A percentile compares a stretch with the other conserved stretches of the same genome.
phyloP scores from a whole-genome alignment of 352 stramenopile genomes.

The Lagenidium sp. region DNA sequence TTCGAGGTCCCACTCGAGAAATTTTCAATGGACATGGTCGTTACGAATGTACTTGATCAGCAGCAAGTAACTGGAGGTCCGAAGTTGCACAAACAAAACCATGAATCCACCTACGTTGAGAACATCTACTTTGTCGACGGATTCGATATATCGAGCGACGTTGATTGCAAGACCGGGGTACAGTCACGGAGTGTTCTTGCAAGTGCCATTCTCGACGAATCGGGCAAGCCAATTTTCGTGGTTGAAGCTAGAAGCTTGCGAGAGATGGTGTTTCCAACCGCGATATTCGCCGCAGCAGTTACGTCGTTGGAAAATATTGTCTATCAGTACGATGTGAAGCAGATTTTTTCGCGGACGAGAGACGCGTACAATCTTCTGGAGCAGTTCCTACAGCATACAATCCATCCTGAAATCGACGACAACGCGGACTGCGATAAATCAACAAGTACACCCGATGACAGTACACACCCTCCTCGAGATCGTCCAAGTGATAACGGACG shows the following conservation, averaged over 20 bases:
- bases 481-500: no score
- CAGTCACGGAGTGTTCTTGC: constrained; percentile 20
- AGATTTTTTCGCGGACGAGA: constrained; percentile 20
- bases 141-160: constrained; percentile 21
- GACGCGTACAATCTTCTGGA: constrained; percentile 24
- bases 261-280: constrained; percentile 32
- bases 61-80: constrained; percentile 4
- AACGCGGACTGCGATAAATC: neutral
- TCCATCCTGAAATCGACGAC: no score
- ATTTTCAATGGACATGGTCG: constrained; percentile 31
- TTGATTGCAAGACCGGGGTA: neutral
- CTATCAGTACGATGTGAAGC: constrained; percentile 50
- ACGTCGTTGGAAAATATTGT: constrained; percentile 60
- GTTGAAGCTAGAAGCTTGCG: constrained; percentile 41
- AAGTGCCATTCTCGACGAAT: constrained; percentile 35
- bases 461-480: no score
- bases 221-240: constrained; percentile 39
- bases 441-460: neutral
- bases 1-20: constrained; percentile 43
- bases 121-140: constrained; percentile 32
- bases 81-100: constrained; percentile 31
- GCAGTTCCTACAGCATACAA: constrained; percentile 28
- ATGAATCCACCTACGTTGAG: constrained; percentile 23
- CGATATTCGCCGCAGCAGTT: constrained; percentile 39
- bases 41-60: constrained; percentile 21